These are phyloP conservation scores for Gastrolobium villosum DNA, from an alignment of 306 rosid genomes.

Conservation along the genomic window DNA sequence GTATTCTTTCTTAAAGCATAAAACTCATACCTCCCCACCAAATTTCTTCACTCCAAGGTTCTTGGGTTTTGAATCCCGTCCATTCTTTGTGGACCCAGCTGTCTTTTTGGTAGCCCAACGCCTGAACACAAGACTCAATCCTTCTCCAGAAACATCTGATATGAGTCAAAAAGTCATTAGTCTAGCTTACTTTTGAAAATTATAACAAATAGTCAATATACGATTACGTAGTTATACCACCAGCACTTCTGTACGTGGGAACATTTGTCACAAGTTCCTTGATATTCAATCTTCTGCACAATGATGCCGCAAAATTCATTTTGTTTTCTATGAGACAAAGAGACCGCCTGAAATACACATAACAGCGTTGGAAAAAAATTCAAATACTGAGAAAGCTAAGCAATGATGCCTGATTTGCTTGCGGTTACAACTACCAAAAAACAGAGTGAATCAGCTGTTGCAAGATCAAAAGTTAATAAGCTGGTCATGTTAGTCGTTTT, in stretches of 20 bases:
- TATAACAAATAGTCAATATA: conserved; percentile 18
- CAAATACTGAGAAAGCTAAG: conserved; percentile 3
- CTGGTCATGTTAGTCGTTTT: background rate
- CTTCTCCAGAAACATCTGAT: conserved; percentile 76
- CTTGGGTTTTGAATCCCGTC: conserved; percentile 92
- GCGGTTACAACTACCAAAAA: conserved; percentile 21
- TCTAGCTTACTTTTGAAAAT: conserved; percentile 24
- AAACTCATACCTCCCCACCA: conserved; percentile 88
- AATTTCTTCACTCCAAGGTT: conserved; percentile 93
- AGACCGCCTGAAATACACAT: conserved; percentile 46
- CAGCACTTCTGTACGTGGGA: conserved; percentile 68
- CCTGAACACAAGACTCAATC: conserved; percentile 74
- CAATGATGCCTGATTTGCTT: background rate
- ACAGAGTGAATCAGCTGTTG: conserved; percentile 18
- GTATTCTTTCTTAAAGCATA: conserved; percentile 28
- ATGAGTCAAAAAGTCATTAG: conserved; percentile 32
- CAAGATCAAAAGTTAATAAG: conserved; percentile 17
- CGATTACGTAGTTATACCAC: conserved; percentile 58
- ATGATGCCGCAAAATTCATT: conserved; percentile 69
- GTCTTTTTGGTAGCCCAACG: conserved; percentile 94
- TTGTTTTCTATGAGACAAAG: conserved; percentile 3
- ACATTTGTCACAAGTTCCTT: conserved; percentile 69
- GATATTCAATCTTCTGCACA: conserved; percentile 72
- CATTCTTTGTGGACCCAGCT: conserved; percentile 93
- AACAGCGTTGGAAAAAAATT: conserved; percentile 1